phyloP scores from a whole-genome alignment of 73 alveolate species.

The Breviolum minutum region DNA sequence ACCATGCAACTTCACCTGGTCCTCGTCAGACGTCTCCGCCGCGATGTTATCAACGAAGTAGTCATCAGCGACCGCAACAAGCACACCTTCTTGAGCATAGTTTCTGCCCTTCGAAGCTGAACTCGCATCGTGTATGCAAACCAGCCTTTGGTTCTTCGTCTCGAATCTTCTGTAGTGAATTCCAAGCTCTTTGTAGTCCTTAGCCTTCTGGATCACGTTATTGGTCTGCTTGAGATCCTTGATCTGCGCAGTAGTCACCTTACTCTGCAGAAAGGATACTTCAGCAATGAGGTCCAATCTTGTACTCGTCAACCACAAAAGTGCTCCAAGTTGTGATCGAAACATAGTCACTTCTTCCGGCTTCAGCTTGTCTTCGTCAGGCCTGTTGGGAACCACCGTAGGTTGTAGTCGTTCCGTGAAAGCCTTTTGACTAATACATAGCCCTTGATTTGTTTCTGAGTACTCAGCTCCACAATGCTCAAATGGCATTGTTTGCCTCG shows the following conservation, averaged over 20 bases:
- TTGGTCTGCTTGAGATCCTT: neutral
- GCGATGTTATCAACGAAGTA: neutral
- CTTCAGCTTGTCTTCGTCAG: neutral
- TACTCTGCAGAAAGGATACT: neutral
- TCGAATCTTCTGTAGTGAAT: neutral
- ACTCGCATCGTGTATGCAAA: neutral
- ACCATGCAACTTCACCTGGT: neutral
- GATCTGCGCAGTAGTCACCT: neutral
- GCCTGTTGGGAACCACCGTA: neutral
- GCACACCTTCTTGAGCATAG: conserved; percentile 12
- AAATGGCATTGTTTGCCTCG: neutral
- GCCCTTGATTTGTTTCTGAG: neutral
- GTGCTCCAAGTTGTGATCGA: neutral
- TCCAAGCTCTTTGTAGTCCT: neutral
- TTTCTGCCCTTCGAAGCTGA: neutral
- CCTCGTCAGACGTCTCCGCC: neutral
- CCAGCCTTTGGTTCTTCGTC: neutral
- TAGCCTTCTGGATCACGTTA: neutral
- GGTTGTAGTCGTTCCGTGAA: neutral
- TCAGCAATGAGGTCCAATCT: conserved; percentile 33
- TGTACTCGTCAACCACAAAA: neutral
- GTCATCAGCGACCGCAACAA: neutral
- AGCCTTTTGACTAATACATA: neutral
- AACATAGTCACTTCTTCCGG: neutral
- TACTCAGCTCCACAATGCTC: neutral